Evolutionary conservation across 768 basidiomycete species (phyloP), one percentile per base, ranked within the genome.

Genomic region (Daedaleopsis nitida): DNA sequence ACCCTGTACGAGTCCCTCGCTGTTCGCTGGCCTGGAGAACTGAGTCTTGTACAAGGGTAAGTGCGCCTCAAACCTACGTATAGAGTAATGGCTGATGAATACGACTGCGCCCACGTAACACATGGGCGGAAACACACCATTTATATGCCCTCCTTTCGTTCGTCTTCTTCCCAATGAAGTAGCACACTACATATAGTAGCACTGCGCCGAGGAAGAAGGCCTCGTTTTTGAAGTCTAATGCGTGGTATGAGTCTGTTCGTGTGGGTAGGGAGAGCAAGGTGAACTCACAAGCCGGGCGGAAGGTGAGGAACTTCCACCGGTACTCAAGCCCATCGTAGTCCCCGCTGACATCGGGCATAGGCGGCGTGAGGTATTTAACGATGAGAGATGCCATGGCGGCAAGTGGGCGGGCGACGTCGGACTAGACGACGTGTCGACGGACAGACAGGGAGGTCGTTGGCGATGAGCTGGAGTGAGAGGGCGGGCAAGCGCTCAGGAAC

Each of bases 281-380:
- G 14, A 37, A 65, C 87, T 65, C 69, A 89, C 89, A 71, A 10
- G 88, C 91, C 19, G 94, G 95, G 45, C 94, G 81, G 76, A 96
- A 92, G 39, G 87, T 84, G 66, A 97, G 75, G 57, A 85, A 77
- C 70, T 81, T 87, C 87, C 89, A 95, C 63, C 76, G 80, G 72
- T 79, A 87, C 73, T 97, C 83, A 49, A 84, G 73, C 19, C 94
- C 94, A 38, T 88, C 81, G 72, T 94, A 97, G 9, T 88, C 77
- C 8, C 76, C 74, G 12, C 79, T 74, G 23, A 83, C 77, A 37
- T 81, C 68, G 57, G 85, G 76, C 3, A 86, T 83, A 0, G 85
- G 80, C 12, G 89, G 89, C 3, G 66, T 65, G 52, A 67, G 54
- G 57, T 39, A 61, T 32, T 61, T 51, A 11, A 59, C 57, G 51